Evolutionary conservation across 2,329 filamentous ascomycete species (phyloP), one percentile per base, ranked within the genome.

Genomic region (Stagonosporopsis chrysanthemi): DNA sequence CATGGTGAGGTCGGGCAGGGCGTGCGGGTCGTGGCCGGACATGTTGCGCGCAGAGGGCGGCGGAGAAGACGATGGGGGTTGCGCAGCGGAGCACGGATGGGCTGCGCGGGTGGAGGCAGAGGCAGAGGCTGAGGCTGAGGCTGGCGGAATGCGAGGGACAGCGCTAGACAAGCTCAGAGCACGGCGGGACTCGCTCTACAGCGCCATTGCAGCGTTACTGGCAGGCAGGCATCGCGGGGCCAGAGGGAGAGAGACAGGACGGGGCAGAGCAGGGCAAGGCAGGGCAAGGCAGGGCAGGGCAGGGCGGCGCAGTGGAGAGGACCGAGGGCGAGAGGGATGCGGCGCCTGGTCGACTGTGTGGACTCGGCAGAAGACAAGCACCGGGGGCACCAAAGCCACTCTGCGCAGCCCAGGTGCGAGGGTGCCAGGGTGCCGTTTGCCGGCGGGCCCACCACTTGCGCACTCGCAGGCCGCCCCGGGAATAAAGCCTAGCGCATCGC

Each of bases 1-100:
- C 67, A 72, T 71, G 58, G 61, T 46, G 56, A 56, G 62, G 52
- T 69, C 61, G 49, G 35, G 28, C 24, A 63, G 40, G 26, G 65
- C 46, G 61, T 65, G 67, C 19, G 64, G 40, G 58, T 63, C 54
- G 54, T 52, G 54, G 31, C 29, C 38, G 56, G 70, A 56, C 72
- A 74, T 74, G 61, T 46, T 53, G 61, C 50, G 55, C 49, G 53
- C 58, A 31, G 28, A 52, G 59, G 40, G 56, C 56, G 52, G 55
- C 58, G 53, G 60, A 52, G 46, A 41, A 46, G 52, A 48, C 44
- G 40, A 50, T 42, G 41, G 62, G 56, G 54, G 52, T 7, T 41
- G 15, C 23, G 26, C 23, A 26, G 26, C 41, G 41, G 53, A 60
- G 52, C 39, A 50, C 55, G 43, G 51, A 43, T 14, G 58, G 8